These are phyloP conservation scores for Moniliophthora roreri DNA, from an alignment of 1,284 basidiomycete species.

Conservation along the genomic window DNA sequence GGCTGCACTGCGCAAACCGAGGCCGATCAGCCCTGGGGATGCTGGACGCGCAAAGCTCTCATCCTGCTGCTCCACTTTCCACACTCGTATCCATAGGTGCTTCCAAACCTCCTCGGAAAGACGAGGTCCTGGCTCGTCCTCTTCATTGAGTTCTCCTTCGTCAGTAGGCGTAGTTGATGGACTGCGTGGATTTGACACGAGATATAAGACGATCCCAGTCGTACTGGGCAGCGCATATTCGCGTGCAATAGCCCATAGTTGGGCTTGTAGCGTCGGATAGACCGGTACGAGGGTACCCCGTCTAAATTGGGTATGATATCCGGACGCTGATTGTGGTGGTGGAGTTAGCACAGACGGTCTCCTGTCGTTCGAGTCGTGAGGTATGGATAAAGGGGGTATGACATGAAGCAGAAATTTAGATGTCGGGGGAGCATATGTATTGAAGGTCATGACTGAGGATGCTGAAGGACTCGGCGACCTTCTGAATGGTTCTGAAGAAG, in stretches of 20 bases:
- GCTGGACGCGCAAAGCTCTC: conserved; percentile 42
- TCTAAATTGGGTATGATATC: conserved; percentile 77
- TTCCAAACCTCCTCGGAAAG: conserved; percentile 85
- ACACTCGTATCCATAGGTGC: conserved; percentile 73
- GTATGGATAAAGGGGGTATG: conserved; percentile 67
- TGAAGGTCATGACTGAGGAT: conserved; percentile 33
- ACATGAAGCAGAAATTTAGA: conserved; percentile 76
- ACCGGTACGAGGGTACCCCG: conserved; percentile 75
- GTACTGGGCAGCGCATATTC: conserved; percentile 86
- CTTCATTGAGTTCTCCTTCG: conserved; percentile 24
- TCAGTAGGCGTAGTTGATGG: conserved; percentile 16
- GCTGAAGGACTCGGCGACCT: conserved; percentile 65
- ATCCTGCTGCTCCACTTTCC: conserved; percentile 63
- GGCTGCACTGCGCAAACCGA: conserved; percentile 38
- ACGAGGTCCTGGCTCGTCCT: conserved; percentile 69
- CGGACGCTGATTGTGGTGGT: conserved; percentile 56
- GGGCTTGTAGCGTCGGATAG: conserved; percentile 68
- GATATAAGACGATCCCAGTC: conserved; percentile 73
- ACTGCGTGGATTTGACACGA: conserved; percentile 41
- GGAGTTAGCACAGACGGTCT: conserved; percentile 47
- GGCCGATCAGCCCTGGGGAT: conserved; percentile 40
- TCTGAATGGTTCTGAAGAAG: conserved; percentile 42
- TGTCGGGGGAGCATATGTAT: conserved; percentile 34
- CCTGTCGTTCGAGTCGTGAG: conserved; percentile 49
- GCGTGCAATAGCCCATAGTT: conserved; percentile 78